These are phyloP conservation scores for Nyssa sinensis DNA, from an alignment of 148 eudicot species.

Conservation along the genomic window DNA sequence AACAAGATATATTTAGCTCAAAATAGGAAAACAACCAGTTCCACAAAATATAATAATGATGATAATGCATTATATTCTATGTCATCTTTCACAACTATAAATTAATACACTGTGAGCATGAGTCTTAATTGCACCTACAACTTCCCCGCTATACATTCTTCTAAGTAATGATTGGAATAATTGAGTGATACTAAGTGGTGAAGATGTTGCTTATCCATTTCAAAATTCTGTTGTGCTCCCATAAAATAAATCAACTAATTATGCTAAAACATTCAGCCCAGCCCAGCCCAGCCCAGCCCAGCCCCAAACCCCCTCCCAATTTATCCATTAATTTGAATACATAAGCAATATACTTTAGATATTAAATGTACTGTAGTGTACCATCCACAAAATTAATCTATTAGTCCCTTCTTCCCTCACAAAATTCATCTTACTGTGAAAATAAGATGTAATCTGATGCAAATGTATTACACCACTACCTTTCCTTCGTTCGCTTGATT, in stretches of 20 bases:
- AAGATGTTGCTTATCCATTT: neutral
- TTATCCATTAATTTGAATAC: neutral
- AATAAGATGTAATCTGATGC: neutral
- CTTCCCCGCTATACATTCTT: neutral
- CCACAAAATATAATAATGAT: neutral
- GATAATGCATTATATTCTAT: neutral
- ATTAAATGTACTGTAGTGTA: neutral
- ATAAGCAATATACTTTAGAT: neutral
- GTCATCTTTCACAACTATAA: neutral
- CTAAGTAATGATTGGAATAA: neutral
- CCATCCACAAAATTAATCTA: neutral
- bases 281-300: neutral
- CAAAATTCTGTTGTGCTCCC: neutral
- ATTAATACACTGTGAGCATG: neutral
- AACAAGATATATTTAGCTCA: neutral
- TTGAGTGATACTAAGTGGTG: neutral
- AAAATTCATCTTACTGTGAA: neutral
- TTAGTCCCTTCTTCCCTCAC: neutral
- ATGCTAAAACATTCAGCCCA: neutral
- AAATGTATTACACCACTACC: slow-evolving; percentile 43
- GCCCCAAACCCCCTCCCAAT: neutral
- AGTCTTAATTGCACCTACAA: too few species aligned
- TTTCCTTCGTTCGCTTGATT: slow-evolving; percentile 97
- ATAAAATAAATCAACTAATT: neutral
- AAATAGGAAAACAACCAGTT: neutral